These are phyloP conservation scores for Ophiosphaerella narmari DNA, from an alignment of 2,329 filamentous ascomycete genomes.

Conservation along the genomic window DNA sequence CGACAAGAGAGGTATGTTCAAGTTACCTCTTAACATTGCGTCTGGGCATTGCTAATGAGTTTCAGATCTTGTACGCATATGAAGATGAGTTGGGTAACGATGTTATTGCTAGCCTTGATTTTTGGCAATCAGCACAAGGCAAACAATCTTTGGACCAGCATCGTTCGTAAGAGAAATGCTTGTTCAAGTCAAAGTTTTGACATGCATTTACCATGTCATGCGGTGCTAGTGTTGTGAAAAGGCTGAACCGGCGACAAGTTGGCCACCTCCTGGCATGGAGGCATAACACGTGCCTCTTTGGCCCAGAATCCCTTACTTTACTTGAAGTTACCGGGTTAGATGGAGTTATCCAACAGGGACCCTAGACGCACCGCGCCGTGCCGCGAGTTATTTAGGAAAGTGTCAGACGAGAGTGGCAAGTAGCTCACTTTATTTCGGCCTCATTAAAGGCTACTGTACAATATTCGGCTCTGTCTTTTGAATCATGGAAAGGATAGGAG, in stretches of 20 bases:
- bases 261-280: too few species aligned
- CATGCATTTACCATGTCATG: not conserved
- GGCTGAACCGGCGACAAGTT: too few species aligned
- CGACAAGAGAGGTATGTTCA: conserved; percentile 81
- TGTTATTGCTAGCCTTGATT: conserved; percentile 91
- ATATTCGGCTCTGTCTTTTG: not conserved
- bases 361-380: not conserved
- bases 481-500: not conserved
- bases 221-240: too few species aligned
- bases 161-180: conserved; percentile 33
- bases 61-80: conserved; percentile 93
- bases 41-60: conserved; percentile 15
- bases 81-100: conserved; percentile 95
- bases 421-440: not conserved
- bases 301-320: too few species aligned
- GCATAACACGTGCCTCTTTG: too few species aligned
- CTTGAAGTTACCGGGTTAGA: too few species aligned
- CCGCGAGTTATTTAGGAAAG: not conserved
- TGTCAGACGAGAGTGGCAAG: not conserved
- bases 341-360: too few species aligned
- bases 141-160: conserved; percentile 34
- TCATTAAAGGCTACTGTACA: not conserved
- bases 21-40: not conserved
- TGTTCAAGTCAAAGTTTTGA: conserved; percentile 2
- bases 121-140: conserved; percentile 66